phyloP scores from a whole-genome alignment of 225 moss, liverwort and hornwort genomes.

The Physcomitrellopsis africana region DNA sequence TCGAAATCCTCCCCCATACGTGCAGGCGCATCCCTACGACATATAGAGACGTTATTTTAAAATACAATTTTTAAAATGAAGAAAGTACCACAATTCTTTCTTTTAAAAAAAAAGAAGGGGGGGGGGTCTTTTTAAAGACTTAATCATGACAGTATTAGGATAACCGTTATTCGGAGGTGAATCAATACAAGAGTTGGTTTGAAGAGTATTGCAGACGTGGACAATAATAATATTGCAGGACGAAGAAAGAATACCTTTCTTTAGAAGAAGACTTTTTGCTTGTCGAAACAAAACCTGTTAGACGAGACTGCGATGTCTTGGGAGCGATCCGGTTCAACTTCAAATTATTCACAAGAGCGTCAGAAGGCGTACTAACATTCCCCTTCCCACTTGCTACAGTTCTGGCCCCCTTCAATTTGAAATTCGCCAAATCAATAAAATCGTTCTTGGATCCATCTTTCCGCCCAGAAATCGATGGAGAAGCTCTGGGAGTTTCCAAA shows the following conservation, averaged over 20 bases:
- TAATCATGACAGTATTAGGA: too few species aligned
- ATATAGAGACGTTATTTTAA: too few species aligned
- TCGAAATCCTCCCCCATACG: conserved; percentile 29
- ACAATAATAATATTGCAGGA: not conserved
- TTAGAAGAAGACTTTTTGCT: conserved; percentile 27
- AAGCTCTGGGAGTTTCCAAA: conserved; percentile 31
- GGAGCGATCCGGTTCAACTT: conserved; percentile 25
- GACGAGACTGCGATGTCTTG: conserved; percentile 56
- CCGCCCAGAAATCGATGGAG: conserved; percentile 53
- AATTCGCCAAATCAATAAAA: conserved; percentile 42
- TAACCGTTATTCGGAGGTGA: not conserved
- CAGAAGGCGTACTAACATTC: not conserved
- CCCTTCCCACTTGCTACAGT: conserved; percentile 28
- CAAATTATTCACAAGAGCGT: conserved; percentile 23
- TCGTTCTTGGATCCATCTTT: conserved; percentile 39
- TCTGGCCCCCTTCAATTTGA: conserved; percentile 51
- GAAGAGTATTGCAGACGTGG: too few species aligned
- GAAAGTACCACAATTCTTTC: too few species aligned
- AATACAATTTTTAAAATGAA: too few species aligned
- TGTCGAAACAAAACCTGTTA: conserved; percentile 49
- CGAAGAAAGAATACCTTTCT: conserved; percentile 37
- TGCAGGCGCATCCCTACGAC: conserved; percentile 31
- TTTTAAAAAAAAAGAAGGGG: too few species aligned
- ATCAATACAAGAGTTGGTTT: not conserved
- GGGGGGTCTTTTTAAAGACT: too few species aligned